These are phyloP conservation scores for Heritiera littoralis DNA, from an alignment of 345 rosid genomes.

Conservation along the genomic window DNA sequence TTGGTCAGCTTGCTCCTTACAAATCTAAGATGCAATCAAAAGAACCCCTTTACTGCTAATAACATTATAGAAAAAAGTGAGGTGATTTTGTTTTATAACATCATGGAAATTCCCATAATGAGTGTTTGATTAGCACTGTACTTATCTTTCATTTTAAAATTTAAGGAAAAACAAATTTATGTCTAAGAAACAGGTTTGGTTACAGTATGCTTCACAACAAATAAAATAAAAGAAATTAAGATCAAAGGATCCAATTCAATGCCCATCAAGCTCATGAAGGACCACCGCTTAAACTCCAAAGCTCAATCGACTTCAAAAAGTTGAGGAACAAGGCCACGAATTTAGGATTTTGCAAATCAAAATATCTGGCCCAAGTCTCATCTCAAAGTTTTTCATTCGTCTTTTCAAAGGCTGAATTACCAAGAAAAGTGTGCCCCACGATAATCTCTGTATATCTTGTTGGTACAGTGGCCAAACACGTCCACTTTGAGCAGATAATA, in stretches of 20 bases:
- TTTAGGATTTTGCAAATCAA: background rate
- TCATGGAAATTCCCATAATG: background rate
- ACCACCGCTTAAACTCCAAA: background rate
- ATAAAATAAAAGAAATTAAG: background rate
- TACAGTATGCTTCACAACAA: background rate
- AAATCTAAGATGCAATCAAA: conserved; percentile 5
- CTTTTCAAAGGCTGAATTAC: too few species aligned
- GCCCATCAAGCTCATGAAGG: too few species aligned
- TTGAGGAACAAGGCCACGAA: background rate
- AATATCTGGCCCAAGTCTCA: background rate
- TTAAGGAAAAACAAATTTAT: too few species aligned
- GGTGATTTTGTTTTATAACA: background rate
- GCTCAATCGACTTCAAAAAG: background rate
- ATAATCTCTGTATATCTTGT: background rate
- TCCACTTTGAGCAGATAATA: background rate
- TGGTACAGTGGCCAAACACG: background rate
- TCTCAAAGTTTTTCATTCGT: background rate
- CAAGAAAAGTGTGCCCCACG: background rate
- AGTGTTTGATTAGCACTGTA: too few species aligned
- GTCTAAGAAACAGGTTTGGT: background rate
- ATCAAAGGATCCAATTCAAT: background rate
- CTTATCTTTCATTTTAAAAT: too few species aligned
- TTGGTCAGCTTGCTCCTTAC: background rate
- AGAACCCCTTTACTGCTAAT: background rate
- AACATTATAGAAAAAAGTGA: background rate